phyloP scores from a whole-genome alignment of 495 filamentous ascomycete genomes.

The Gamarada debralockiae region DNA sequence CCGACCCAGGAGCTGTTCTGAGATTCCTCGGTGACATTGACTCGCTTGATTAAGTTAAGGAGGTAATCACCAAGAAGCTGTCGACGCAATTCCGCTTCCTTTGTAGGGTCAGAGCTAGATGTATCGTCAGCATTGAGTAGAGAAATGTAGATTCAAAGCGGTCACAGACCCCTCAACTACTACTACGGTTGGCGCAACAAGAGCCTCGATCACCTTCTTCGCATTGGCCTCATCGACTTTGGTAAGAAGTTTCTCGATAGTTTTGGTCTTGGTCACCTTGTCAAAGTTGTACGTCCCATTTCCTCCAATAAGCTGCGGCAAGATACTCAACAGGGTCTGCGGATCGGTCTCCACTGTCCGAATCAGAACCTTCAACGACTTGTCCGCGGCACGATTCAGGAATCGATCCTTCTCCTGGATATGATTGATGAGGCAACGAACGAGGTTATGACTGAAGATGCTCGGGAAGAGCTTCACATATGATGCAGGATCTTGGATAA shows the following conservation, averaged over 20 bases:
- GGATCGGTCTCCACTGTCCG: slow-evolving; percentile 61
- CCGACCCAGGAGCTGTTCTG: slow-evolving; percentile 30
- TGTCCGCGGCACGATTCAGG: slow-evolving; percentile 74
- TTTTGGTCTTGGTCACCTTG: slow-evolving; percentile 82
- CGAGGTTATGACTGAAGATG: slow-evolving; percentile 78
- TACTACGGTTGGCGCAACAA: slow-evolving; percentile 30
- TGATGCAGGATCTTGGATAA: slow-evolving; percentile 49
- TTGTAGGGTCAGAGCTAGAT: slow-evolving; percentile 9
- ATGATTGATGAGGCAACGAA: slow-evolving; percentile 84
- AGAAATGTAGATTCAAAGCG: background rate
- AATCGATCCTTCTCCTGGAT: slow-evolving; percentile 78
- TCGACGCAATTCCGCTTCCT: slow-evolving; percentile 40
- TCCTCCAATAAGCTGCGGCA: slow-evolving; percentile 63
- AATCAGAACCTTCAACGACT: slow-evolving; percentile 65
- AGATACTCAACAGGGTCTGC: slow-evolving; percentile 49
- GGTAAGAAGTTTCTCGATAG: slow-evolving; percentile 69
- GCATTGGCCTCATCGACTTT: slow-evolving; percentile 51
- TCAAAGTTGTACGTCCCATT: slow-evolving; percentile 78
- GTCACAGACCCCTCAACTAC: slow-evolving; percentile 30
- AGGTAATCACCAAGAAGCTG: slow-evolving; percentile 53
- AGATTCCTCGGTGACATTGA: slow-evolving; percentile 14
- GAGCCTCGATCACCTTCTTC: slow-evolving; percentile 39
- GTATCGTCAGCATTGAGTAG: background rate
- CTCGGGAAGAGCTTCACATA: slow-evolving; percentile 34
- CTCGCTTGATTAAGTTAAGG: slow-evolving; percentile 34